Evolutionary conservation across 2,329 filamentous ascomycete species (phyloP), one percentile per base, ranked within the genome.

Genomic region (Epichloe hybrida): DNA sequence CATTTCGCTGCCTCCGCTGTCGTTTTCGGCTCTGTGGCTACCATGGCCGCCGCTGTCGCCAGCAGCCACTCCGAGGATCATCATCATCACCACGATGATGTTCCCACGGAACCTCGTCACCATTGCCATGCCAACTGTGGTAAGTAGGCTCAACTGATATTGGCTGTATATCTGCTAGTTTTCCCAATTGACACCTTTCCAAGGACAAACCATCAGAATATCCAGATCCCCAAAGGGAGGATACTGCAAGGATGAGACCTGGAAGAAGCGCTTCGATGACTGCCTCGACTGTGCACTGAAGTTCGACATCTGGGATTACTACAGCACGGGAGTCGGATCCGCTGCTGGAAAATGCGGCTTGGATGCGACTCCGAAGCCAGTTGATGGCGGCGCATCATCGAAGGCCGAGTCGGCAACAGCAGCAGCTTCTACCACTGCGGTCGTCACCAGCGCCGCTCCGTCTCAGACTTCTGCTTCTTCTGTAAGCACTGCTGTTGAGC

Each of bases 121-220:
- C n/a, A 56, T 73, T 77, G 74, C 61, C 73, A 76, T 55, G 66
- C 69, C 56, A 69, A 70, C 60, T 76, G 73, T 62, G 73, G 73
- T 75, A 62, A 53, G 73, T 75, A 62, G 52, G 17, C 62, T 34
- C 12, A 34, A 17, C 39, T 6, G n/a, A 31, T 31, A 31, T 11
- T 8, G 27, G 27, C 27, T 31, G 27, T 11, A 4, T 4, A 31
- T 4, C 27, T 11, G 9, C 27, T 31, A 8, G 27, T 31, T 31
- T 9, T 11, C 27, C 27, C 17, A 31, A 31, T 4, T 31, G 27
- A 31, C 13, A 15, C 4, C 17, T 15, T 21, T 11, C 3, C 45
- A 66, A 17, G 65, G 65, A 45, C 58, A 62, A 51, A 52, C 63
- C 40, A 65, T 66, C 44, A 7, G 2, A 7, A 2, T 1, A 2